These are phyloP conservation scores for Fragosphaeria purpurea DNA, from an alignment of 2,329 filamentous ascomycete genomes.

Conservation along the genomic window DNA sequence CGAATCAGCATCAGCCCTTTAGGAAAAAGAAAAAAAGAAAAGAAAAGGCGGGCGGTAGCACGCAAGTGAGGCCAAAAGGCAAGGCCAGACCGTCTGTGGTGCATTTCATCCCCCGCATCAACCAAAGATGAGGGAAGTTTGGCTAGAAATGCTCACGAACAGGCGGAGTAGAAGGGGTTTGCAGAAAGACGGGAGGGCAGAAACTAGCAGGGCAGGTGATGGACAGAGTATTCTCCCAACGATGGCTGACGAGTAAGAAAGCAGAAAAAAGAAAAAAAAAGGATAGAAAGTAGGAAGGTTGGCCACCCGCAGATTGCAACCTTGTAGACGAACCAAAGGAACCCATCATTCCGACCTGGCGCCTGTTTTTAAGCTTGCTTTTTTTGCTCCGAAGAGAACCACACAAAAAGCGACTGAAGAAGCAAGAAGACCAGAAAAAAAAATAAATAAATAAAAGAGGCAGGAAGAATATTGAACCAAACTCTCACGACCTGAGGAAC, in stretches of 20 bases:
- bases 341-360: too few relatives aligned
- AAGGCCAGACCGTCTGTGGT: not conserved
- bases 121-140: not conserved
- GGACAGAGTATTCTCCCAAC: too few relatives aligned
- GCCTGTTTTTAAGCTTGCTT: too few relatives aligned
- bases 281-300: too few relatives aligned
- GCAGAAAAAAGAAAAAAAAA: not conserved
- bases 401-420: not conserved
- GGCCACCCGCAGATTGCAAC: too few relatives aligned
- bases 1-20: too few relatives aligned
- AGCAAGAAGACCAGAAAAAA: not conserved
- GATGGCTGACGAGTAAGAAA: not conserved
- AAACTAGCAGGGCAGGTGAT: too few relatives aligned
- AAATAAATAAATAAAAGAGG: not conserved
- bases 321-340: too few relatives aligned
- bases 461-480: not conserved
- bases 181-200: too few relatives aligned
- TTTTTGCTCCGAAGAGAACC: not conserved
- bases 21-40: not conserved
- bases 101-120: conserved; percentile 3
- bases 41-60: not conserved
- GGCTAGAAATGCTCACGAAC: not conserved
- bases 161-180: not conserved
- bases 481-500: conserved; percentile 1
- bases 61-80: not conserved